Conservation (phyloP, 2,329 filamentous ascomycete species). For the Microdochium bolleyi region DNA sequence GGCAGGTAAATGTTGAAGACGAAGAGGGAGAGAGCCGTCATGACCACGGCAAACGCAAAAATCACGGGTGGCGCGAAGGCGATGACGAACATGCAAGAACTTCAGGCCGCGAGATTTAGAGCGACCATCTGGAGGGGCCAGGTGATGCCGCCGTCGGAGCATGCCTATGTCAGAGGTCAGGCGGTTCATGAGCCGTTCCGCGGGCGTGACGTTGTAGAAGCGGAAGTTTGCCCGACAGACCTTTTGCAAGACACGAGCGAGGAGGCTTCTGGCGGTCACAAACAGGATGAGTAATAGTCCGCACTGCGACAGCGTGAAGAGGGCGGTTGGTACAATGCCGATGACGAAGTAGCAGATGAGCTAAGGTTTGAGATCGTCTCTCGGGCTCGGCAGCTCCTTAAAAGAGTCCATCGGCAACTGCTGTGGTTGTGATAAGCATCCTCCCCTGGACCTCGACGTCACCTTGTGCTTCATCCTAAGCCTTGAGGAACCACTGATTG, state of each 20-base stretch:
- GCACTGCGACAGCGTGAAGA: conserved; percentile 53
- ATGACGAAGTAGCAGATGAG: conserved; percentile 62
- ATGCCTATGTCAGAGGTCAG: conserved; percentile 86
- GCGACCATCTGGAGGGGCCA: conserved; percentile 63
- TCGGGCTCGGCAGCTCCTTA: conserved; percentile 57
- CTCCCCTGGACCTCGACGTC: conserved; percentile 9
- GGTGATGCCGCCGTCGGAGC: conserved; percentile 79
- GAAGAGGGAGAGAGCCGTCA: conserved; percentile 61
- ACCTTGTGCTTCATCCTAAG: conserved; percentile 74
- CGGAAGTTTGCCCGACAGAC: conserved; percentile 79
- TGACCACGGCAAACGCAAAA: conserved; percentile 59
- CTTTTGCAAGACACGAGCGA: conserved; percentile 61
- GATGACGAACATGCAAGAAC: conserved; percentile 69
- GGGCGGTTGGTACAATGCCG: conserved; percentile 50
- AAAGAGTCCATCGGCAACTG: conserved; percentile 22
- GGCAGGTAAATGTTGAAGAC: conserved; percentile 75
- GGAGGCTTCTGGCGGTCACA: conserved; percentile 67
- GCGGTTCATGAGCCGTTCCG: conserved; percentile 85
- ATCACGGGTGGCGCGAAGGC: conserved; percentile 72
- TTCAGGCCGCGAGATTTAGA: conserved; percentile 63
- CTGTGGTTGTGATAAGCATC: neutral
- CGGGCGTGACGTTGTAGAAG: conserved; percentile 85
- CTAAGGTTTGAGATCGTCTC: conserved; percentile 64
- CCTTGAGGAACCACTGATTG: conserved; percentile 75
- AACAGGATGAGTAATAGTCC: conserved; percentile 74